Percentiles rank a stretch among this genome's conserved stretches.
phyloP scores from a whole-genome alignment of 2,329 filamentous ascomycete species.

The Nigrograna mackinnonii region DNA sequence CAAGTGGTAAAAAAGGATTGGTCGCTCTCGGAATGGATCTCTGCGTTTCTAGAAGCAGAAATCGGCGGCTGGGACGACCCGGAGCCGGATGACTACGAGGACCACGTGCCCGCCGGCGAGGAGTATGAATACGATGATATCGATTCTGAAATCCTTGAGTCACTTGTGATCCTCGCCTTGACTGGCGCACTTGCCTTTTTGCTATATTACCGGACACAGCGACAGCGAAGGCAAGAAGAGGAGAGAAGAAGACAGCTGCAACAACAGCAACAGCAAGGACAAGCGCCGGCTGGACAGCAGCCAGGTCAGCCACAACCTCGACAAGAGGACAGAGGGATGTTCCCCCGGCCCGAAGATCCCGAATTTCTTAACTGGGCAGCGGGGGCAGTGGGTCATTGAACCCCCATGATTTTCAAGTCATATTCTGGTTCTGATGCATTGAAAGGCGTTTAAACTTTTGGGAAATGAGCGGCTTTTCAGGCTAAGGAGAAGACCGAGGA shows the following conservation, averaged over 20 bases:
- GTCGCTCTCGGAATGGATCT: conserved; percentile 84
- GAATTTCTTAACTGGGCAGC: conserved; percentile 70
- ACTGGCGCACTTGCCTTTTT: conserved; percentile 75
- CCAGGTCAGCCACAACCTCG: conserved; percentile 13
- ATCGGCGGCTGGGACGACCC: conserved; percentile 62
- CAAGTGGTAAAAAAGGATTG: conserved; percentile 71
- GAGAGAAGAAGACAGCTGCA: conserved; percentile 31
- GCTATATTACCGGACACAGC: conserved; percentile 78
- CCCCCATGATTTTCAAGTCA: conserved; percentile 1
- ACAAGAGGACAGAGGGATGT: conserved; percentile 59
- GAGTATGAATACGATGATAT: conserved; percentile 66
- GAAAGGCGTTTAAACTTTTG: conserved; percentile 1
- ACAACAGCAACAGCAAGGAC: conserved; percentile 33
- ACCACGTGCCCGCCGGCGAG: conserved; percentile 47
- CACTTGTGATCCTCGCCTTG: conserved; percentile 78
- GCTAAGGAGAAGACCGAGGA: not conserved
- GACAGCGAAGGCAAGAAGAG: conserved; percentile 52
- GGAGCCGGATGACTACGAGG: conserved; percentile 49
- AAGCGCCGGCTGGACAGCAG: conserved; percentile 9
- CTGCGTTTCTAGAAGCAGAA: conserved; percentile 73
- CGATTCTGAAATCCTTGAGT: conserved; percentile 82
- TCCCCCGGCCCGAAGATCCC: conserved; percentile 69
- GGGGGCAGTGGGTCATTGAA: conserved; percentile 38
- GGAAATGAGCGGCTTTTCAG: conserved; percentile 1
- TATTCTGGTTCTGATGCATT: conserved; percentile 2